Conservation (phyloP, 2,329 filamentous ascomycete genomes). For the Madurella fahalii region DNA sequence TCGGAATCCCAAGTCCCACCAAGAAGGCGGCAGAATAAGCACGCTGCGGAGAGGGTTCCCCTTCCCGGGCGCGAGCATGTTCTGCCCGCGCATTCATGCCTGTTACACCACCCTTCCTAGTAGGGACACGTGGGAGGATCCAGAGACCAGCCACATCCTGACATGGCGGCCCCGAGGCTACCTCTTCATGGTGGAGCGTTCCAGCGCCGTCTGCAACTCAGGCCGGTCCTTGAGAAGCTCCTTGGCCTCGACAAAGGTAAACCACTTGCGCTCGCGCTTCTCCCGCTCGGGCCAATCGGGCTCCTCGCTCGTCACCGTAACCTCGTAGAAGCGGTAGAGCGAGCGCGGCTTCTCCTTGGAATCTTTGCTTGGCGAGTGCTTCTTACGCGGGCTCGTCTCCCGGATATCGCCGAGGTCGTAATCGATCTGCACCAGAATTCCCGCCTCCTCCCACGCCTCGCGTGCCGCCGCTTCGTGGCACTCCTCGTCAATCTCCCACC, state of each 20-base stretch:
- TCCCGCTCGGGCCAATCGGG: constrained; percentile 88
- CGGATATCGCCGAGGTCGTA: constrained; percentile 82
- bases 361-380: constrained; percentile 32
- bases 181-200: constrained; percentile 68
- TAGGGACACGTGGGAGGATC: background rate
- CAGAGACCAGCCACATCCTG: background rate
- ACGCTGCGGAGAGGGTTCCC: background rate
- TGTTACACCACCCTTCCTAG: background rate
- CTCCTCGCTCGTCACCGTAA: constrained; percentile 80
- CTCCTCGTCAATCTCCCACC: constrained; percentile 93
- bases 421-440: constrained; percentile 79
- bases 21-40: background rate
- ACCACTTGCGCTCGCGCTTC: constrained; percentile 88
- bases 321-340: constrained; percentile 80
- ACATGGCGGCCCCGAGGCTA: constrained; percentile 24
- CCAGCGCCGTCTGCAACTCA: constrained; percentile 83
- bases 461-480: constrained; percentile 79
- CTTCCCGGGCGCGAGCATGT: background rate
- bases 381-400: constrained; percentile 78
- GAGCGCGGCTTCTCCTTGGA: constrained; percentile 57
- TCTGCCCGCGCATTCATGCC: too few relatives aligned
- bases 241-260: constrained; percentile 77
- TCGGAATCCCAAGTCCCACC: background rate
- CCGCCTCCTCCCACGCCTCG: constrained; percentile 98
- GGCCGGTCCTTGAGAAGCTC: constrained; percentile 72